Conservation (phyloP, 1,139 yeast species). For the Kodamaea alishanica region DNA sequence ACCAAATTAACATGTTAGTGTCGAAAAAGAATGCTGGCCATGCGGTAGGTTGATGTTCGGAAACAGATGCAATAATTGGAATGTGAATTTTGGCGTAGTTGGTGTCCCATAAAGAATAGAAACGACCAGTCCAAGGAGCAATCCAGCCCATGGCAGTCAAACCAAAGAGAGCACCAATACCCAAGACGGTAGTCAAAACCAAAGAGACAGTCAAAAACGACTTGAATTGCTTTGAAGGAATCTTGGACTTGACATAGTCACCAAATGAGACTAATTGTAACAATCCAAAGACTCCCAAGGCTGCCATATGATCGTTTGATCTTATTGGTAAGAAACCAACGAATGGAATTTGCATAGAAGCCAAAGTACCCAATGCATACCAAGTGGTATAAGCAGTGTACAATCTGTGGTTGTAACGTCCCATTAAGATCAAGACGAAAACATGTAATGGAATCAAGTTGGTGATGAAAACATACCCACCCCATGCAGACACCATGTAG, state of each 20-base stretch:
- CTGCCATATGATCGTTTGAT: conserved; percentile 98
- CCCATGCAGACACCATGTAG: conserved; percentile 99
- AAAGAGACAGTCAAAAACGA: conserved; percentile 64
- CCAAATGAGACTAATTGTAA: conserved; percentile 89
- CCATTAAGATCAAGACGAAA: conserved; percentile 88
- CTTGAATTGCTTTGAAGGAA: conserved; percentile 72
- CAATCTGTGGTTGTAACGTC: conserved; percentile 78
- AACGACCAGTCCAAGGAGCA: conserved; percentile 99
- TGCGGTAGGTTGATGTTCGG: conserved; percentile 99
- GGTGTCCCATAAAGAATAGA: conserved; percentile 98
- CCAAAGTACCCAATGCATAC: conserved; percentile 94
- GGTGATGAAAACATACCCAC: conserved; percentile 98
- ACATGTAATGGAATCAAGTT: conserved; percentile 96
- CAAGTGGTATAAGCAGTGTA: conserved; percentile 94
- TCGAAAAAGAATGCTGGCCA: conserved; percentile 99
- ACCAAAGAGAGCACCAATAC: conserved; percentile 67
- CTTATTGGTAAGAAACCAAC: conserved; percentile 96
- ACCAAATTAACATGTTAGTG: conserved; percentile 88
- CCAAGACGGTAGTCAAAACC: conserved; percentile 52
- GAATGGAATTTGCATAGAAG: conserved; percentile 98
- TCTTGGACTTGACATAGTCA: conserved; percentile 70
- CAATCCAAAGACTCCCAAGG: conserved; percentile 94
- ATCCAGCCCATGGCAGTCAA: conserved; percentile 89
- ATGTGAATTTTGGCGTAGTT: conserved; percentile 96
- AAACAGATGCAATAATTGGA: conserved; percentile 97